Conservation (phyloP, 176 grass and related monocot genomes). For the Echinochloa phyllopogon region DNA sequence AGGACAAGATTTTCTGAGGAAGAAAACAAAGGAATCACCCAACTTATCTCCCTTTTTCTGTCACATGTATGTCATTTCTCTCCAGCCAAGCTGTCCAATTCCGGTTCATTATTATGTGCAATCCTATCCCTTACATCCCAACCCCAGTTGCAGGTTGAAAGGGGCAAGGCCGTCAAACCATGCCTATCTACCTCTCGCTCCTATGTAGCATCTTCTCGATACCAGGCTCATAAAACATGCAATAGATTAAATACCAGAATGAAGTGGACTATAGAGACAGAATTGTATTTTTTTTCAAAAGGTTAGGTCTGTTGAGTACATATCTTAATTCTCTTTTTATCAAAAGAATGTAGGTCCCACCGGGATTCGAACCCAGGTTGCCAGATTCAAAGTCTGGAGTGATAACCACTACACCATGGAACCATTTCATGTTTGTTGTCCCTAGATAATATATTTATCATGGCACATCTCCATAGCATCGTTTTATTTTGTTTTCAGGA, state of each 20-base stretch:
- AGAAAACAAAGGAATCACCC: no score
- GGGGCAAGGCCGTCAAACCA: background rate
- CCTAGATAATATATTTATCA: background rate
- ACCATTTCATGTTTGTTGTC: slow-evolving; percentile 38
- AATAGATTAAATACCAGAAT: background rate
- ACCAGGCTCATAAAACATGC: background rate
- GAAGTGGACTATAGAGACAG: background rate
- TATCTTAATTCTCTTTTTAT: background rate
- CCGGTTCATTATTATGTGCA: background rate
- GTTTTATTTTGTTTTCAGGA: no score
- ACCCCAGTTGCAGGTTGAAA: background rate
- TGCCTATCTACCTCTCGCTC: background rate
- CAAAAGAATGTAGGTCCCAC: slow-evolving; percentile 51
- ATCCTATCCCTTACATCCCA: background rate
- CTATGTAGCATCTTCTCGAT: background rate
- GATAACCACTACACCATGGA: slow-evolving; percentile 94
- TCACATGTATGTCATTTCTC: background rate
- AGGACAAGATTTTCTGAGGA: no score
- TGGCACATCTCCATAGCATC: background rate
- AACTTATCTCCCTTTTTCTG: background rate
- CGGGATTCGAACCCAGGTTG: slow-evolving; percentile 85
- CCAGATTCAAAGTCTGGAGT: slow-evolving; percentile 95
- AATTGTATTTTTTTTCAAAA: background rate
- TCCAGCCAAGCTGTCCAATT: background rate
- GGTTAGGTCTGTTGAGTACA: background rate